phyloP scores from a whole-genome alignment of 805 yeast species.

The Candida montana region DNA sequence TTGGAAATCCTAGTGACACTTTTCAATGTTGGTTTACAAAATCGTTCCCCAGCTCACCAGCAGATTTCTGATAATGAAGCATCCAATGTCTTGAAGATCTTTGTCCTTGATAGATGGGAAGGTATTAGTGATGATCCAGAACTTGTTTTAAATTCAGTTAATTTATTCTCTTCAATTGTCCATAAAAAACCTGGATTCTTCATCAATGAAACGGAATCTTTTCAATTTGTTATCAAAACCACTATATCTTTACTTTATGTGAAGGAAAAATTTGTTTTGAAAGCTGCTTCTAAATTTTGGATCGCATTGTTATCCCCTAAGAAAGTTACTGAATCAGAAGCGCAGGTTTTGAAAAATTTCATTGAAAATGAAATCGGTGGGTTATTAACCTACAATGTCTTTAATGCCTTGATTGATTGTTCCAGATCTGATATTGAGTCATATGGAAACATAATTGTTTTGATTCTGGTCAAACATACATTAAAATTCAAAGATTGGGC shows the following conservation, averaged over 20 bases:
- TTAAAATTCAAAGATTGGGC: slow-evolving; percentile 47
- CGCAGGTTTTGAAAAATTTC: slow-evolving; percentile 27
- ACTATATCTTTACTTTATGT: slow-evolving; percentile 29
- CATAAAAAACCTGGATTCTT: slow-evolving; percentile 46
- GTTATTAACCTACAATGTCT: slow-evolving; percentile 29
- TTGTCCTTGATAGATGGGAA: slow-evolving; percentile 13
- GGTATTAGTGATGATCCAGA: slow-evolving; percentile 53
- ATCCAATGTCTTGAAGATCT: slow-evolving; percentile 14
- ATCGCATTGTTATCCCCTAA: slow-evolving; percentile 39
- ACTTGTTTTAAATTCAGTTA: slow-evolving; percentile 44
- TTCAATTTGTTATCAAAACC: slow-evolving; percentile 23
- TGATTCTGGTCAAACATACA: slow-evolving; percentile 45
- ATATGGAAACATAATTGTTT: slow-evolving; percentile 48
- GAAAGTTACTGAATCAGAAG: slow-evolving; percentile 40
- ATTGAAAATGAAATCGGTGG: slow-evolving; percentile 27
- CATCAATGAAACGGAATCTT: slow-evolving; percentile 28
- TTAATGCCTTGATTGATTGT: slow-evolving; percentile 43
- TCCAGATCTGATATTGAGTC: slow-evolving; percentile 56
- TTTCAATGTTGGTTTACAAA: slow-evolving; percentile 16
- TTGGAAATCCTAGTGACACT: slow-evolving; percentile 18
- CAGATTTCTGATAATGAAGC: slow-evolving; percentile 11
- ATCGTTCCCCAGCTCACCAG: slow-evolving; percentile 1
- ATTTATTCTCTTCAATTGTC: slow-evolving; percentile 45
- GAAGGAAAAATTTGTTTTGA: slow-evolving; percentile 47
- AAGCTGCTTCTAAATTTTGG: slow-evolving; percentile 51